A percentile compares a stretch with the other conserved stretches of the same genome.
Evolutionary conservation across 2,329 filamentous ascomycete genomes (phyloP).

Genomic region (Fusarium proliferatum): DNA sequence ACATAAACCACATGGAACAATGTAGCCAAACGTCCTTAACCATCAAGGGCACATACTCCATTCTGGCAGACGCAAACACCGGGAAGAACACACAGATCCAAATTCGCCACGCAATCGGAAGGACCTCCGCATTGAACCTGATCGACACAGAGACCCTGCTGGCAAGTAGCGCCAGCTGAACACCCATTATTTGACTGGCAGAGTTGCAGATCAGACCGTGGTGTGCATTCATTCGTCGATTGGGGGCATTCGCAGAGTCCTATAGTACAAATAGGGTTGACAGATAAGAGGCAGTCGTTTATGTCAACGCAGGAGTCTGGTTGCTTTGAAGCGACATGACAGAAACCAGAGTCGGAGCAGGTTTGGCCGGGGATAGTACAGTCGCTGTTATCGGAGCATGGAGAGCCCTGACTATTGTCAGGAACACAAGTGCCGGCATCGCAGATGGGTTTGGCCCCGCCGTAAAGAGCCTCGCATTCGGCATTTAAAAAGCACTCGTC

Average conservation of each 20-base stretch:
- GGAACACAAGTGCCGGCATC: background rate
- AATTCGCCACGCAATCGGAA: background rate
- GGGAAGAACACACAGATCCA: background rate
- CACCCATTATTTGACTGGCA: background rate
- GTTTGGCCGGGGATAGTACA: background rate
- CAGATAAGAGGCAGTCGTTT: background rate
- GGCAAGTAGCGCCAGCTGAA: background rate
- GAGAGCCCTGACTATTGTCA: background rate
- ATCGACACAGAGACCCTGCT: background rate
- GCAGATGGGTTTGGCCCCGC: background rate
- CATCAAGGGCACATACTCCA: background rate
- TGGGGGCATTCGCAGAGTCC: background rate
- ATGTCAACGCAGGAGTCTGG: fast-evolving
- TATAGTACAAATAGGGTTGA: background rate
- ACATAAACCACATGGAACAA: fast-evolving
- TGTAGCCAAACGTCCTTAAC: background rate
- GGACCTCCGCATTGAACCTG: background rate
- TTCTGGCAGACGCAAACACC: background rate
- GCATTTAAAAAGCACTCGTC: background rate
- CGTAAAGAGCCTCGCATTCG: background rate
- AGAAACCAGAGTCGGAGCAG: background rate
- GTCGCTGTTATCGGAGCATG: background rate
- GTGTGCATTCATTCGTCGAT: background rate
- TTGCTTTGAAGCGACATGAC: background rate
- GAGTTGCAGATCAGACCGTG: background rate